Evolutionary conservation across 2,329 filamentous ascomycete species (phyloP), one percentile per base, ranked within the genome.

Genomic region (Monosporascus ibericus): DNA sequence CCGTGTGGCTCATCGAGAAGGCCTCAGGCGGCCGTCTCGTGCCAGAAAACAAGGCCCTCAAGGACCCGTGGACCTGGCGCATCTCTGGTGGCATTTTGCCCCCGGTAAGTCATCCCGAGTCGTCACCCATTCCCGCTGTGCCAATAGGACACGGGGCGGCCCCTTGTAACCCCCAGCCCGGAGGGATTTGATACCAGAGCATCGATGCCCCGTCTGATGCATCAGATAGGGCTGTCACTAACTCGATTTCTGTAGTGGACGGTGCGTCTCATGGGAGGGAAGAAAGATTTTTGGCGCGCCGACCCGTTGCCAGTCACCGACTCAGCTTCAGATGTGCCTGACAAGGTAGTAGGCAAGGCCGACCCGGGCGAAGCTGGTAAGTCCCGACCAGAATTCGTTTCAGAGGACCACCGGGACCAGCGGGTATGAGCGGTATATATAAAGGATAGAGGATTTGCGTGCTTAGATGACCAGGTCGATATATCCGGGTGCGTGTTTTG

Each of bases 61-160:
- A 90, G 68, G 90, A 94, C 54, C 81, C 78, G 9, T 95, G 90
- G 90, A 88, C 87, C 0, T 92, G 84, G 74, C 84, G 81, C 63
- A 79, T 92, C 30, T 81, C 85, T 1, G 88, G 89, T 17, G 89
- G 89, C 1, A 71, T 94, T 48, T 70, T 92, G 25, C 89, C 90
- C 0, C 82, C 81, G 42, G 42, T 46, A 46, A 9, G 42, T 46
- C 24, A 46, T 18, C 9, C 30, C 30, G 9, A 40, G 17, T 18
- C 38, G 6, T 20, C 18, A 40, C 18, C 8, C 38, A n/a, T 5
- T 40, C 18, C 38, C 4, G 9, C 30, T 34, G 1, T 34, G 30
- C 11, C 30, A 34, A 34, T 34, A 14, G 30, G 11, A 14, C 11
- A 34, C 30, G 9, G 30, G 11, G 30, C 30, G 9, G 30, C 9